Base-by-base conservation (phyloP, 345 rosid genomes). In the Cardamine resedifolia region DNA sequence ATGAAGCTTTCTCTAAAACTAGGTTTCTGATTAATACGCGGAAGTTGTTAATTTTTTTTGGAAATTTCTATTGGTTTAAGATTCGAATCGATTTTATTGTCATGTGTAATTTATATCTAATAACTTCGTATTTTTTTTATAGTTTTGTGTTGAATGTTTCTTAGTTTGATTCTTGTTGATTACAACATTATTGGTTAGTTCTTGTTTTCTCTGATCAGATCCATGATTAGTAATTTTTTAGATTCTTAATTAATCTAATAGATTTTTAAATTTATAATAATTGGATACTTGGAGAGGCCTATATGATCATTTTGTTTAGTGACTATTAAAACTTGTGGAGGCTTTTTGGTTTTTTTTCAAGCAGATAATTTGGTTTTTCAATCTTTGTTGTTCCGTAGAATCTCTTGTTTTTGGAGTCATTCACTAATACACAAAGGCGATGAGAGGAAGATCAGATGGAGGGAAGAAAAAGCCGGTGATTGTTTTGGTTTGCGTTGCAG, bases 401-500 rank as follows among this genome's bases (percentile, higher is more conserved):
- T 27, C 58, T 66, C 65, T 65, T 0, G 27, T 75, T 76, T 77
- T 76, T 44, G 63, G 63, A 77, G 73, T 49, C 20, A 50, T 34
- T 52, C 56, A 20, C 18, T 50, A 60, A 44, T 41, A 48, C 38
- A 39, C 72, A 44, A 60, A 71, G 69, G 80, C 80, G 58, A 94
- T 88, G 90, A 92, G 97, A 71, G 96, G 94, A 81, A 90, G 94
- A 85, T 60, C 92, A 19, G 97, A 92, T 21, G 97, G 87, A 74
- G 86, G 84, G 63, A 89, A 90, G 73, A 95, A 87, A 84, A 91
- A 83, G 85, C 90, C 92, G 2, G 66, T 92, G 59, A 78, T 91
- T 75, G 84, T 83, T 39, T 79, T 83, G 9, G 68, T 87, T 18
- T 82, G 88, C 63, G 73, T 81, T 50, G 81, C 83, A 55, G 81